These are phyloP conservation scores for Mucor indicus DNA, from an alignment of 371 early-diverging fungal species.

Conservation along the genomic window DNA sequence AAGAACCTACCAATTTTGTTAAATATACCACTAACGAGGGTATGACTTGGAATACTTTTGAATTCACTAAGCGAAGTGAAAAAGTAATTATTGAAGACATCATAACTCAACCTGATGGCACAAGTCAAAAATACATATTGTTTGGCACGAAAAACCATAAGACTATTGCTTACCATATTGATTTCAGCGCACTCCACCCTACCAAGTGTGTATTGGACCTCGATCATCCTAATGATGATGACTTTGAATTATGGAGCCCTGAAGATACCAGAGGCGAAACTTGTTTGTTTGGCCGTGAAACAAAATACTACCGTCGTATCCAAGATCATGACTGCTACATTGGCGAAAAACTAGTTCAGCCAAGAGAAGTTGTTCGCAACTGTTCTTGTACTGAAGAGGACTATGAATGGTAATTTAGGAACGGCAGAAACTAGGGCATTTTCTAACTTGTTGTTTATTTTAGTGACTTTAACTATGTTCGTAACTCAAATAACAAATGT, in stretches of 20 bases:
- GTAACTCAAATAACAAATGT: slow-evolving; percentile 58
- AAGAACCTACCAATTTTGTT: slow-evolving; percentile 71
- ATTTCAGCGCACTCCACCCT: slow-evolving; percentile 71
- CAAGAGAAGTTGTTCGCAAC: slow-evolving; percentile 48
- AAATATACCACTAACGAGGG: slow-evolving; percentile 66
- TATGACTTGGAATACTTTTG: slow-evolving; percentile 53
- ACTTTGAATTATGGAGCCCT: slow-evolving; percentile 80
- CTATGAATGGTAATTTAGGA: slow-evolving; percentile 75
- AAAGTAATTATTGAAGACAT: slow-evolving; percentile 59
- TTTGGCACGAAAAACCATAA: slow-evolving; percentile 52
- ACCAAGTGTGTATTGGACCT: slow-evolving; percentile 58
- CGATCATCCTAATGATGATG: slow-evolving; percentile 50
- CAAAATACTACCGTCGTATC: slow-evolving; percentile 79
- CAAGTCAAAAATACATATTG: slow-evolving; percentile 69
- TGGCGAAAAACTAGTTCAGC: slow-evolving; percentile 67
- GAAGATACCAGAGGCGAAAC: slow-evolving; percentile 48
- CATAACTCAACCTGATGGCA: slow-evolving; percentile 70
- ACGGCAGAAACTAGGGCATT: neutral
- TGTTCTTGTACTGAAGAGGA: slow-evolving; percentile 82
- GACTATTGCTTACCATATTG: slow-evolving; percentile 63
- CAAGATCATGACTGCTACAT: slow-evolving; percentile 74
- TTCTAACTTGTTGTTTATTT: neutral
- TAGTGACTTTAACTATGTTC: slow-evolving; percentile 77
- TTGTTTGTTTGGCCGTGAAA: slow-evolving; percentile 76
- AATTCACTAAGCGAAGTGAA: slow-evolving; percentile 49